phyloP scores from a whole-genome alignment of 495 filamentous ascomycete genomes.

The Echria macrotheca region DNA sequence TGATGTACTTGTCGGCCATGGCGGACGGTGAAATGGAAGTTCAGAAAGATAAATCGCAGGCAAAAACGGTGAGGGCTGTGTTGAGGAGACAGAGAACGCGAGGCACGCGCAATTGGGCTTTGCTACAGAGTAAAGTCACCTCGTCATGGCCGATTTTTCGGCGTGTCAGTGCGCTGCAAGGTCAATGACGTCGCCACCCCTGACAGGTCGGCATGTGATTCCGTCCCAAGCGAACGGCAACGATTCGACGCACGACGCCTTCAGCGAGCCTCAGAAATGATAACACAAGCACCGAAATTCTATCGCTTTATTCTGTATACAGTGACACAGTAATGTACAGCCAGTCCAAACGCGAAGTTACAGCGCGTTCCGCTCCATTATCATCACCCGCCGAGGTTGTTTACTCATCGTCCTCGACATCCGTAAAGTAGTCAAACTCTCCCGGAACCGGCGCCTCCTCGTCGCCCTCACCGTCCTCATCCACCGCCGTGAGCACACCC shows the following conservation, averaged over 20 bases:
- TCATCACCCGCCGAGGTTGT: too few species aligned
- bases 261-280: too few species aligned
- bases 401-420: constrained; percentile 57
- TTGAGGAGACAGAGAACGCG: not conserved
- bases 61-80: not conserved
- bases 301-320: too few species aligned
- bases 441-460: constrained; percentile 75
- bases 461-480: constrained; percentile 79
- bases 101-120: not conserved
- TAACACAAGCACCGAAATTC: too few species aligned
- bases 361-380: too few species aligned
- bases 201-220: constrained; percentile 2
- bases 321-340: too few species aligned
- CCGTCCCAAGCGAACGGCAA: not conserved
- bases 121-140: not conserved
- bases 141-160: constrained; percentile 4
- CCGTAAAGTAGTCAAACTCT: constrained; percentile 83
- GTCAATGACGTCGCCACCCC: constrained; percentile 1
- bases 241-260: too few species aligned
- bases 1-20: constrained; percentile 61
- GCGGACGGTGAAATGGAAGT: not conserved
- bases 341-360: too few species aligned
- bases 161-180: constrained; percentile 5
- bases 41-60: not conserved
- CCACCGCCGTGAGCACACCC: constrained; percentile 72